These are phyloP conservation scores for Trametes gibbosa DNA, from an alignment of 768 basidiomycete species.

Conservation along the genomic window DNA sequence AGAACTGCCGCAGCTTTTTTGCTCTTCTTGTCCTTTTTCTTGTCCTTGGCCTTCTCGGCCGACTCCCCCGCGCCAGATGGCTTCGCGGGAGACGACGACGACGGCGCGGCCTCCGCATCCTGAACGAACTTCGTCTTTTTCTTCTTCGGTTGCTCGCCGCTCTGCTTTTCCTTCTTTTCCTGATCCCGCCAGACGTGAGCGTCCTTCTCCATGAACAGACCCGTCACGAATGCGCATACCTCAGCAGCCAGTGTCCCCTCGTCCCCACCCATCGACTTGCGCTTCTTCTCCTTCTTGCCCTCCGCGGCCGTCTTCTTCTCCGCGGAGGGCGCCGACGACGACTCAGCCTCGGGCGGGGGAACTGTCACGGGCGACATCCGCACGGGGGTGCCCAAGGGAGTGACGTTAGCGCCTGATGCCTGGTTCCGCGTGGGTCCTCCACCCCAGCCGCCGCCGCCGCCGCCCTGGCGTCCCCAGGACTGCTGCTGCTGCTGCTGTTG, in stretches of 20 bases:
- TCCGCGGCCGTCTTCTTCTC: conserved; percentile 2
- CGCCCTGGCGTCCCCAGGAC: conserved; percentile 16
- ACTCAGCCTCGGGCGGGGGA: conserved; percentile 17
- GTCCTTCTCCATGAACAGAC: not conserved
- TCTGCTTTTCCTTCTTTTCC: conserved; percentile 10
- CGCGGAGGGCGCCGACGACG: conserved; percentile 9
- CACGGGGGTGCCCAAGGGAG: conserved; percentile 62
- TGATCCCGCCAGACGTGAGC: not conserved
- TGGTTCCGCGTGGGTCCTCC: conserved; percentile 12
- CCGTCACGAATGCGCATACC: no score
- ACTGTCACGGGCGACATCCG: conserved; percentile 47
- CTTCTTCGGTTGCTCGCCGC: conserved; percentile 20
- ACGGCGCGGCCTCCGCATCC: conserved; percentile 1
- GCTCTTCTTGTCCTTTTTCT: conserved; percentile 17
- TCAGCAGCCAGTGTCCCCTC: conserved; percentile 9
- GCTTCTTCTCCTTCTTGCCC: conserved; percentile 24
- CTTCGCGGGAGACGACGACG: conserved; percentile 3
- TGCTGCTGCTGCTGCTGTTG: conserved; percentile 5
- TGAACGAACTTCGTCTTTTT: conserved; percentile 22
- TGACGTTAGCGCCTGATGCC: conserved; percentile 66
- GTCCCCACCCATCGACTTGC: conserved; percentile 21
- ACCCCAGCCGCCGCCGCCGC: conserved; percentile 16
- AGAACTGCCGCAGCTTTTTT: conserved; percentile 7
- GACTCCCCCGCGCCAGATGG: conserved; percentile 3
- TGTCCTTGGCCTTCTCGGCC: conserved; percentile 12